A percentile compares a stretch with the other conserved stretches of the same genome.
These are phyloP conservation scores for Elaeagnus macrophylla DNA, from an alignment of 306 rosid species.

Conservation along the genomic window DNA sequence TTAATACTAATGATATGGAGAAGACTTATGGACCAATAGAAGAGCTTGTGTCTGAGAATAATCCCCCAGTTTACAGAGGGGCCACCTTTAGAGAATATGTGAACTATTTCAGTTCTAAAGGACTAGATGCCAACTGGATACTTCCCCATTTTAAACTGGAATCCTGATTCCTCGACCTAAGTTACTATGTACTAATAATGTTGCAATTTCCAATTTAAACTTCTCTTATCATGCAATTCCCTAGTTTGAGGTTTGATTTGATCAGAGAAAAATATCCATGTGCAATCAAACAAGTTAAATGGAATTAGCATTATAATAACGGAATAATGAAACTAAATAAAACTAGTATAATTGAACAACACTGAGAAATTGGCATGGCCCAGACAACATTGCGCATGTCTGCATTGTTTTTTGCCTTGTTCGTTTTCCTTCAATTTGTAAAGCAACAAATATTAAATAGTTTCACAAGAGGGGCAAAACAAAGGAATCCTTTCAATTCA, in stretches of 20 bases:
- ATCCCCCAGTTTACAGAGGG: not conserved
- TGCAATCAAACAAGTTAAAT: no score
- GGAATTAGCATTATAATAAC: no score
- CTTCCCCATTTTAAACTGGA: slow-evolving; percentile 1
- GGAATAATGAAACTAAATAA: no score
- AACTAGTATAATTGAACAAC: no score
- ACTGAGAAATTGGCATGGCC: no score
- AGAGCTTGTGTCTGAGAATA: slow-evolving; percentile 4
- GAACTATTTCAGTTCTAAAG: not conserved
- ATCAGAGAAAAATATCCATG: no score
- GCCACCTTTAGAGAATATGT: not conserved
- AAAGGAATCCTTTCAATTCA: not conserved
- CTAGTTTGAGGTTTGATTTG: no score
- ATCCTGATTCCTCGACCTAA: not conserved
- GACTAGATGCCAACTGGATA: not conserved
- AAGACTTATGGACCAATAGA: slow-evolving; percentile 5
- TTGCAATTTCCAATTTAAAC: not conserved
- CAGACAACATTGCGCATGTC: no score
- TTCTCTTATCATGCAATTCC: no score
- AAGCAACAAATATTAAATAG: not conserved
- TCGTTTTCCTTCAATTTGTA: no score
- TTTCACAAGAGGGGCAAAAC: no score
- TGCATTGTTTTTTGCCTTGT: no score
- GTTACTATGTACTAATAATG: not conserved
- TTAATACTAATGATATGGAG: not conserved